Percentiles rank a stretch among this genome's conserved stretches.
Evolutionary conservation across 257 asterid species (phyloP).

Genomic region (Primulina huaijiensis): DNA sequence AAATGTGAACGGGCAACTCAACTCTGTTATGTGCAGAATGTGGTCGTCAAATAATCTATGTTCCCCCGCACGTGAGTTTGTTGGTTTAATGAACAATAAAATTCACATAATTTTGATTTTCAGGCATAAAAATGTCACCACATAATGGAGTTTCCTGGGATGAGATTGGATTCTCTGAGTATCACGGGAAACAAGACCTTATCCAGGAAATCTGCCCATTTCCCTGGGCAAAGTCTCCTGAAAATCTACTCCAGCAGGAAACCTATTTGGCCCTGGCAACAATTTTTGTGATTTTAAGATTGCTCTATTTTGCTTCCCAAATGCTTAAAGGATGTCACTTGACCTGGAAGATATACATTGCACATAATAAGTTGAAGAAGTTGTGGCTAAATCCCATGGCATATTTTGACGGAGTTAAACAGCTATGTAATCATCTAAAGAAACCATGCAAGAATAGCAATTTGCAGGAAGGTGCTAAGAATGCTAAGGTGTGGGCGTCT

Average conservation of each 20-base stretch:
- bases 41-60: slow-evolving; percentile 2
- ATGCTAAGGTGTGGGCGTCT: slow-evolving; percentile 85
- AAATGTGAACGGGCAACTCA: too few relatives aligned
- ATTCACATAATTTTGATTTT: slow-evolving; percentile 3
- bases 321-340: slow-evolving; percentile 38
- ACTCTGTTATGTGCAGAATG: too few relatives aligned
- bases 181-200: slow-evolving; percentile 30
- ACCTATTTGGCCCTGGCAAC: slow-evolving; percentile 72
- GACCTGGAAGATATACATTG: slow-evolving; percentile 52
- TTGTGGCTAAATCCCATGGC: slow-evolving; percentile 54
- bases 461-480: slow-evolving; percentile 82
- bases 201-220: slow-evolving; percentile 66
- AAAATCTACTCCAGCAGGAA: slow-evolving; percentile 63
- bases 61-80: neutral
- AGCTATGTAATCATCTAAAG: slow-evolving; percentile 48
- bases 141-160: slow-evolving; percentile 36
- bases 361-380: slow-evolving; percentile 42
- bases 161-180: slow-evolving; percentile 39
- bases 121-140: slow-evolving; percentile 42
- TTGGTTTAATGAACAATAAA: neutral
- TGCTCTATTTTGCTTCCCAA: slow-evolving; percentile 49
- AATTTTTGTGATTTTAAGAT: slow-evolving; percentile 53
- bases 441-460: slow-evolving; percentile 72
- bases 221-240: slow-evolving; percentile 79
- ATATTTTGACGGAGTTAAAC: slow-evolving; percentile 53